Evolutionary conservation across 768 basidiomycete genomes (phyloP).

Genomic region (Pisolithus sp.): DNA sequence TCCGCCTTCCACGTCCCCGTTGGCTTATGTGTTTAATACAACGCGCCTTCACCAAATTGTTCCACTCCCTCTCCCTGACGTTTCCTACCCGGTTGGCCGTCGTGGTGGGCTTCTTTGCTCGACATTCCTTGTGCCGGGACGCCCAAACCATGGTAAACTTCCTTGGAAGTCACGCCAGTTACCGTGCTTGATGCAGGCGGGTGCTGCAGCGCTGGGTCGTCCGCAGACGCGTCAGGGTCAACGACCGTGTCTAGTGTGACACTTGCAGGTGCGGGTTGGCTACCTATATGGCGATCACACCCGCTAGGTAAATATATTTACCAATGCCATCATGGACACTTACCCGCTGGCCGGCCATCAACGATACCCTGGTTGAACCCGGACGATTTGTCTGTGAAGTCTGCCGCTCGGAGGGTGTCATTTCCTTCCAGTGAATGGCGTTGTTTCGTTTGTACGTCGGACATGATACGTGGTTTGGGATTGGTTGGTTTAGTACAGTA

Average conservation of each 20-base stretch:
- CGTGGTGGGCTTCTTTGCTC: slow-evolving; percentile 30
- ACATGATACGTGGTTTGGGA: slow-evolving; percentile 2
- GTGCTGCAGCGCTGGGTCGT: slow-evolving; percentile 5
- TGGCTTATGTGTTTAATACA: background rate
- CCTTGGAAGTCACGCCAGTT: slow-evolving; percentile 29
- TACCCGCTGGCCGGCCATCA: slow-evolving; percentile 15
- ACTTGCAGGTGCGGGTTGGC: slow-evolving; percentile 9
- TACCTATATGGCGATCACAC: slow-evolving; percentile 5
- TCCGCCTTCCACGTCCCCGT: slow-evolving; percentile 2
- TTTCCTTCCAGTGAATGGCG: slow-evolving; percentile 19
- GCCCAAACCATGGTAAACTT: slow-evolving; percentile 26
- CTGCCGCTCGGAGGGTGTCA: slow-evolving; percentile 7
- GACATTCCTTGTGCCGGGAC: slow-evolving; percentile 28
- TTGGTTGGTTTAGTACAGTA: too few relatives aligned
- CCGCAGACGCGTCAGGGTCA: slow-evolving; percentile 26
- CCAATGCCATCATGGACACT: background rate
- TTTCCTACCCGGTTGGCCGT: slow-evolving; percentile 27
- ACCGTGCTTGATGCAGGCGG: slow-evolving; percentile 16
- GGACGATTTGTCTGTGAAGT: slow-evolving; percentile 11
- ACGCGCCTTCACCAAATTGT: slow-evolving; percentile 10
- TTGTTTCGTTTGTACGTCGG: slow-evolving; percentile 5
- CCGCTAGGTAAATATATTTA: too few relatives aligned
- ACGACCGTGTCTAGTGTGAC: slow-evolving; percentile 25
- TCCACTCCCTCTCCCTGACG: slow-evolving; percentile 14
- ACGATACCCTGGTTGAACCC: slow-evolving; percentile 14